Conservation (phyloP, 768 basidiomycete genomes). For the Myochromella boudieri region DNA sequence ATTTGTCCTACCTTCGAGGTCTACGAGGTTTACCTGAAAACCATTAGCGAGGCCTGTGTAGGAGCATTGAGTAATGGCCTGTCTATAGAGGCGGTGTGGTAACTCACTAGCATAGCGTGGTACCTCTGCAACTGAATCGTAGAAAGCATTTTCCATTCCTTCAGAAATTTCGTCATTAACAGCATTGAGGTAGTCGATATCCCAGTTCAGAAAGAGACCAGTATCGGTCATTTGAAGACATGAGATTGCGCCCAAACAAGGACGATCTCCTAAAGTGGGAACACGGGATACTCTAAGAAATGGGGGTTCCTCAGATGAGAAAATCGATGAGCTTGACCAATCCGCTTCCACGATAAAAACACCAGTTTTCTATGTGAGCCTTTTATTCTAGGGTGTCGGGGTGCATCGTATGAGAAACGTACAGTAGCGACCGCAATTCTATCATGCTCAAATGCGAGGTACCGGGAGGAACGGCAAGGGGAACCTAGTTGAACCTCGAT, state of each 20-base stretch:
- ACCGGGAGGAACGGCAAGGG: conserved; percentile 36
- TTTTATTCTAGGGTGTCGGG: neutral
- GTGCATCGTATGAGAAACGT: conserved; percentile 11
- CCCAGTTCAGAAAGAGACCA: conserved; percentile 50
- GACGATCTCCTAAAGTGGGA: conserved; percentile 29
- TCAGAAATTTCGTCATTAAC: neutral
- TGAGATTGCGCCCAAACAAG: conserved; percentile 31
- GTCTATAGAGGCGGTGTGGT: too few relatives aligned
- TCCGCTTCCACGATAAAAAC: conserved; percentile 31
- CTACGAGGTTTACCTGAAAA: conserved; percentile 3
- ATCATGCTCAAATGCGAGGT: conserved; percentile 48
- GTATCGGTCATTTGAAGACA: conserved; percentile 60
- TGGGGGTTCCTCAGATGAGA: conserved; percentile 10
- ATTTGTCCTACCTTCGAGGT: conserved; percentile 6
- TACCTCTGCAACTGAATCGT: conserved; percentile 9
- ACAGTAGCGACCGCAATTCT: conserved; percentile 51
- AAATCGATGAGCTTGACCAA: conserved; percentile 8
- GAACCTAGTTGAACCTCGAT: conserved; percentile 43
- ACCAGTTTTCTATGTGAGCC: conserved; percentile 29
- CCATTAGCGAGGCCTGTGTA: conserved; percentile 11
- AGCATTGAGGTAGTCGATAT: conserved; percentile 14
- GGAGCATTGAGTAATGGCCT: too few relatives aligned
- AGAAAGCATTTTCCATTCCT: conserved; percentile 7
- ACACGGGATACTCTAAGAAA: conserved; percentile 24
- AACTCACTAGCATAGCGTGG: conserved; percentile 14